Percentiles rank a stretch among this genome's conserved stretches.
Evolutionary conservation across 768 basidiomycete species (phyloP).

Genomic region (Leccinellum luteum): DNA sequence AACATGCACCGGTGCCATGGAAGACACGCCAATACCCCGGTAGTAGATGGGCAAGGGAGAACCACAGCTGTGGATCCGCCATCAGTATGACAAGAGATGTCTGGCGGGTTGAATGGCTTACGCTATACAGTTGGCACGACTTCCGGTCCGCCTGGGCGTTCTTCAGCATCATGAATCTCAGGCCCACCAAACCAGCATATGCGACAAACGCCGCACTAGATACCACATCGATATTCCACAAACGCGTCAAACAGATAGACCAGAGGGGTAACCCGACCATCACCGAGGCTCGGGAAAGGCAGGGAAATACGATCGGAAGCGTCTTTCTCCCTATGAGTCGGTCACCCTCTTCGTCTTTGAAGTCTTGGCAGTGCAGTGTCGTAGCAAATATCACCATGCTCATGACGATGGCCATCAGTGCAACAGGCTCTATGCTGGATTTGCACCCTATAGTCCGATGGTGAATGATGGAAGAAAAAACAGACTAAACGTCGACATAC

Average conservation of each 20-base stretch:
- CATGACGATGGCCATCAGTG: constrained; percentile 28
- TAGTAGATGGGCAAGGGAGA: constrained; percentile 30
- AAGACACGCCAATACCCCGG: constrained; percentile 32
- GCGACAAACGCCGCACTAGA: constrained; percentile 26
- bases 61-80: constrained; percentile 24
- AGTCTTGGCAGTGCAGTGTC: constrained; percentile 36
- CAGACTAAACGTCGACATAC: constrained; percentile 18
- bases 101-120: constrained; percentile 10
- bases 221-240: constrained; percentile 29
- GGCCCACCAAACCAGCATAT: constrained; percentile 25
- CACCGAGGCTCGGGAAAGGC: constrained; percentile 23
- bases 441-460: constrained; percentile 18
- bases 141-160: constrained; percentile 22
- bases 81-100: not conserved
- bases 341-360: constrained; percentile 45
- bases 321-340: constrained; percentile 37
- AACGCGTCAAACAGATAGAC: constrained; percentile 26
- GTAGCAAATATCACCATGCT: constrained; percentile 36
- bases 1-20: constrained; percentile 13
- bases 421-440: constrained; percentile 22
- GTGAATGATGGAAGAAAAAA: constrained; percentile 3
- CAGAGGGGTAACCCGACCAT: constrained; percentile 29
- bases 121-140: constrained; percentile 33
- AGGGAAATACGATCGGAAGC: constrained; percentile 43
- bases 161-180: constrained; percentile 25